Percentiles rank a stretch among this genome's conserved stretches.
These are phyloP conservation scores for Mycena galopus DNA, from an alignment of 768 basidiomycete genomes.

Conservation along the genomic window DNA sequence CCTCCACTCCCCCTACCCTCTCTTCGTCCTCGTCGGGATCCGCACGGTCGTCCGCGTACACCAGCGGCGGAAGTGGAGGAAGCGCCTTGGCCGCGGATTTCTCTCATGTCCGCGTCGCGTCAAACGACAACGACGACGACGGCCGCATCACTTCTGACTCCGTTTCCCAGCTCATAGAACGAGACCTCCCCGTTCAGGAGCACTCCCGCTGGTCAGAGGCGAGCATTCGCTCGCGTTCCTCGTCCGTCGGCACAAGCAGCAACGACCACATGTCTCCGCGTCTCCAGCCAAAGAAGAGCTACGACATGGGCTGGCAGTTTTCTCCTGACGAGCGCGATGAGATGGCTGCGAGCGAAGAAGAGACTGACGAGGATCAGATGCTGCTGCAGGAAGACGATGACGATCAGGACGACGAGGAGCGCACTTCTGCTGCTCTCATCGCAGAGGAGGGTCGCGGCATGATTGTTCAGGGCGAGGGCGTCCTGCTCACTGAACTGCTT, in stretches of 20 bases:
- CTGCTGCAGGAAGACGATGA: slow-evolving; percentile 63
- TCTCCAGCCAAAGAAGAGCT: slow-evolving; percentile 76
- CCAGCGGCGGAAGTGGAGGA: slow-evolving; percentile 78
- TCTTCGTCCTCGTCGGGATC: slow-evolving; percentile 82
- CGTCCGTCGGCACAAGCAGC: slow-evolving; percentile 65
- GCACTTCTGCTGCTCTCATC: slow-evolving; percentile 81
- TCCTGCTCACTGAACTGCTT: slow-evolving; percentile 71
- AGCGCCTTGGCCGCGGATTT: slow-evolving; percentile 73
- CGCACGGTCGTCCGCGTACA: slow-evolving; percentile 83
- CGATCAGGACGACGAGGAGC: slow-evolving; percentile 71
- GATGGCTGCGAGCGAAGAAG: slow-evolving; percentile 68
- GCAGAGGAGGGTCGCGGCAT: slow-evolving; percentile 89
- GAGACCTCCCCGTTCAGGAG: slow-evolving; percentile 67
- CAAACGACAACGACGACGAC: slow-evolving; percentile 71
- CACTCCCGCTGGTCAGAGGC: slow-evolving; percentile 82
- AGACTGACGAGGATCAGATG: slow-evolving; percentile 61
- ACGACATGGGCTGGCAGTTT: slow-evolving; percentile 79
- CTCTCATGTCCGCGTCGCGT: slow-evolving; percentile 74
- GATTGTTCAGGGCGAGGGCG: slow-evolving; percentile 79
- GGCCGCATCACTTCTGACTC: slow-evolving; percentile 77
- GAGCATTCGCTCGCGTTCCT: slow-evolving; percentile 77
- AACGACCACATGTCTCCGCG: slow-evolving; percentile 57
- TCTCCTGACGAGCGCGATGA: slow-evolving; percentile 81
- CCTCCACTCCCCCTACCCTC: slow-evolving; percentile 66
- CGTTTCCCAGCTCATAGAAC: slow-evolving; percentile 71